Conservation (phyloP, 108 stramenopile species). For the Nitzschia inconspicua region DNA sequence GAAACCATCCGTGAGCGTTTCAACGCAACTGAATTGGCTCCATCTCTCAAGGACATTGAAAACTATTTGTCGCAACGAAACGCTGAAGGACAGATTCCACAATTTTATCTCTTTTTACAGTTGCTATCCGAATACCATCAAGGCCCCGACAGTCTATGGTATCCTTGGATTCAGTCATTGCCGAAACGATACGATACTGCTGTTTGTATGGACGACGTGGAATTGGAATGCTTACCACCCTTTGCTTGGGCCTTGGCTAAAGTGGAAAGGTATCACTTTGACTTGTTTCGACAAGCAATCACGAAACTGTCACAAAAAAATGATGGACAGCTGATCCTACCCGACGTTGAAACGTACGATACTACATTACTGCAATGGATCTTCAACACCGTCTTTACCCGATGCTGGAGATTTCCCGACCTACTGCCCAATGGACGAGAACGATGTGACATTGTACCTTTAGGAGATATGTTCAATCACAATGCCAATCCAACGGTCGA, state of each 20-base stretch:
- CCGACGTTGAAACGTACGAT: no score
- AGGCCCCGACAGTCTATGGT: conserved; percentile 34
- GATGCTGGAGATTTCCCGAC: conserved; percentile 36
- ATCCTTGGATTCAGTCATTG: conserved; percentile 51
- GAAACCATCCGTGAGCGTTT: conserved; percentile 4
- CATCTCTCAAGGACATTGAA: no score
- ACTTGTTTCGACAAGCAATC: conserved; percentile 16
- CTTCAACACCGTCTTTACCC: conserved; percentile 39
- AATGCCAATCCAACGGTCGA: conserved; percentile 11
- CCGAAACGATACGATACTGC: conserved; percentile 48
- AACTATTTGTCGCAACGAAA: conserved; percentile 4
- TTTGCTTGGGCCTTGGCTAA: conserved; percentile 32
- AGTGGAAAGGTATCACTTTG: conserved; percentile 12
- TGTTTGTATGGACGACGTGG: conserved; percentile 44
- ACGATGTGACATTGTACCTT: conserved; percentile 31
- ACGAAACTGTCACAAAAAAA: background rate
- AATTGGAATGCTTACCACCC: conserved; percentile 35
- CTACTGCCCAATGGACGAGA: background rate
- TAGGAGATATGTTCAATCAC: conserved; percentile 46
- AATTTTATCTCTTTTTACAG: conserved; percentile 53
- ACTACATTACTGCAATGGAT: conserved; percentile 27
- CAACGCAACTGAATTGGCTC: no score
- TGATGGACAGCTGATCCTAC: no score
- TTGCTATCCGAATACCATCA: conserved; percentile 48
- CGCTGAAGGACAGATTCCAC: conserved; percentile 4